phyloP scores from a whole-genome alignment of 2,329 filamentous ascomycete genomes.

The Teratosphaeria viscida region DNA sequence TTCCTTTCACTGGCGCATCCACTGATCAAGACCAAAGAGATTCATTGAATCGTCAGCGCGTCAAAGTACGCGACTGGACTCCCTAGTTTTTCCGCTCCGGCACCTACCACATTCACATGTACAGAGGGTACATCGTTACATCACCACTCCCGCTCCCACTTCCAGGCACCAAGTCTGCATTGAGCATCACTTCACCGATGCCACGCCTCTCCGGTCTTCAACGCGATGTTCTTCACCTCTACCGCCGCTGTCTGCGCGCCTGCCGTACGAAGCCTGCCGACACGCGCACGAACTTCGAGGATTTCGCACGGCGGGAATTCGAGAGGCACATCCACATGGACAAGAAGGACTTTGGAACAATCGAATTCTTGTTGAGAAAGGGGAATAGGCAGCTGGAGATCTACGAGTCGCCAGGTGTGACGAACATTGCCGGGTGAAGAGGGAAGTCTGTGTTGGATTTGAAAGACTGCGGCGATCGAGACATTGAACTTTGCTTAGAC shows the following conservation, averaged over 20 bases:
- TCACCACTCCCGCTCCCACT: background rate
- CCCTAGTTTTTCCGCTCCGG: background rate
- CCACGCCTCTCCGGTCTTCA: conserved; percentile 73
- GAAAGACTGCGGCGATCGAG: background rate
- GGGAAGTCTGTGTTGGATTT: background rate
- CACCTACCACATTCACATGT: background rate
- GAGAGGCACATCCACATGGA: conserved; percentile 56
- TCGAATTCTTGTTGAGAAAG: conserved; percentile 77
- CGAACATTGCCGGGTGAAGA: conserved; percentile 47
- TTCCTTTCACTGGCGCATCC: background rate
- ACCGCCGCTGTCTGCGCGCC: conserved; percentile 74
- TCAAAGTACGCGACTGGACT: background rate
- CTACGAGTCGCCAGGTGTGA: conserved; percentile 71
- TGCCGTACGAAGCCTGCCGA: conserved; percentile 63
- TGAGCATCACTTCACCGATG: conserved; percentile 11
- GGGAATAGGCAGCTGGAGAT: conserved; percentile 71
- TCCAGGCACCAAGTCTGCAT: background rate
- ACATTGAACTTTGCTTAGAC: background rate
- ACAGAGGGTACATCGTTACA: background rate
- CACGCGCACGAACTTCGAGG: conserved; percentile 22
- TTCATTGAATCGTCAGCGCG: background rate
- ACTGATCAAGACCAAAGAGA: background rate
- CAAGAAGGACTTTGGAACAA: conserved; percentile 75
- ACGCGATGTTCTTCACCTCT: conserved; percentile 74
- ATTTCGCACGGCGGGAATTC: conserved; percentile 52